A percentile compares a stretch with the other conserved stretches of the same genome.
Evolutionary conservation across 805 yeast species (phyloP).

Genomic region (Danielia oregonensis): DNA sequence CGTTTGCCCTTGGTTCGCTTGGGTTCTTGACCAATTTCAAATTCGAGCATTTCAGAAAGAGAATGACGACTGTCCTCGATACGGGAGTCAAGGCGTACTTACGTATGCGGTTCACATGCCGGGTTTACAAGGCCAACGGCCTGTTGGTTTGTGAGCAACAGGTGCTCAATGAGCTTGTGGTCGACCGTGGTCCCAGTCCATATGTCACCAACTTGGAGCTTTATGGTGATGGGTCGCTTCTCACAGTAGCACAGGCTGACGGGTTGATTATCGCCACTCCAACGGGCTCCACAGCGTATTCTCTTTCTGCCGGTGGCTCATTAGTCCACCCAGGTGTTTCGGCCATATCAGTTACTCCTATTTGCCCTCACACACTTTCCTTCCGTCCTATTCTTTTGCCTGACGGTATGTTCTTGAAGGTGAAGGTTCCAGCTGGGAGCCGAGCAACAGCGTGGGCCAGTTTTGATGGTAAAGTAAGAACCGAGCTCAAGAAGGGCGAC

Average conservation of each 20-base stretch:
- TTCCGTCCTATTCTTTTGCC: constrained; percentile 91
- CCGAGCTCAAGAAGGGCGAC: constrained; percentile 78
- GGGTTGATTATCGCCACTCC: constrained; percentile 92
- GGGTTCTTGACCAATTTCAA: constrained; percentile 68
- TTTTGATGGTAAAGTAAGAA: constrained; percentile 88
- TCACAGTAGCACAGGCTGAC: constrained; percentile 92
- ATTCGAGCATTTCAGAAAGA: constrained; percentile 65
- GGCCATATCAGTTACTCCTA: constrained; percentile 90
- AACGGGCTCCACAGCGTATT: constrained; percentile 95
- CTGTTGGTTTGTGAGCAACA: constrained; percentile 62
- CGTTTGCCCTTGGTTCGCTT: constrained; percentile 42
- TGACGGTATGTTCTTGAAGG: constrained; percentile 82
- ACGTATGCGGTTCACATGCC: constrained; percentile 84
- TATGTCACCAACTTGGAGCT: constrained; percentile 85
- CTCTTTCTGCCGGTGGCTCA: constrained; percentile 93
- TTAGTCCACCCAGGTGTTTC: constrained; percentile 92
- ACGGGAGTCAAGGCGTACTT: constrained; percentile 72
- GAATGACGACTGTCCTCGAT: constrained; percentile 54
- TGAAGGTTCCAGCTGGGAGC: constrained; percentile 74
- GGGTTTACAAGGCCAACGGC: constrained; percentile 54
- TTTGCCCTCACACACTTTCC: constrained; percentile 92
- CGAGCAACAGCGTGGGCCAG: constrained; percentile 96
- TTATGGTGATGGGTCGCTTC: constrained; percentile 79
- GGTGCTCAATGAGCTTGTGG: constrained; percentile 83
- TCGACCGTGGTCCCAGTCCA: constrained; percentile 93